These are phyloP conservation scores for Suhomyces coccinellae DNA, from an alignment of 1,139 yeast genomes.

Conservation along the genomic window DNA sequence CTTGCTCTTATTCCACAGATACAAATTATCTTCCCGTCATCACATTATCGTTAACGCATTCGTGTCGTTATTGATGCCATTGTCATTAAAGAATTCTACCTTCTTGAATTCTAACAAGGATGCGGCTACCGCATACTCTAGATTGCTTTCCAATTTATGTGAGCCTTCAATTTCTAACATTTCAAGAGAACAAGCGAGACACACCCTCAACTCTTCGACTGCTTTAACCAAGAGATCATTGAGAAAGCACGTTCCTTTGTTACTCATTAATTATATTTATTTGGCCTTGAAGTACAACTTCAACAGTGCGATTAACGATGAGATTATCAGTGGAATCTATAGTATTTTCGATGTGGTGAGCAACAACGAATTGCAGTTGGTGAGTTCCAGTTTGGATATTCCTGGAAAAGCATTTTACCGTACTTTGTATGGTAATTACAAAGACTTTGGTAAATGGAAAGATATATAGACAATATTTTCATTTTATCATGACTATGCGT, in stretches of 20 bases:
- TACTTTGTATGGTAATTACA: conserved; percentile 69
- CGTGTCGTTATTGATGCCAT: conserved; percentile 47
- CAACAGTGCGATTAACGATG: conserved; percentile 47
- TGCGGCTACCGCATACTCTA: conserved; percentile 50
- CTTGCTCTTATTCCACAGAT: conserved; percentile 66
- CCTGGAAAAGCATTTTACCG: conserved; percentile 71
- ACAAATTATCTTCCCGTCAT: conserved; percentile 67
- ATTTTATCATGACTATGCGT: background rate
- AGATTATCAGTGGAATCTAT: conserved; percentile 57
- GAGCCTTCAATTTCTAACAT: conserved; percentile 52
- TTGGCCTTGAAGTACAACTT: conserved; percentile 54
- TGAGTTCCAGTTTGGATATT: conserved; percentile 69
- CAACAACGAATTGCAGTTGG: conserved; percentile 58
- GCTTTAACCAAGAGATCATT: conserved; percentile 57
- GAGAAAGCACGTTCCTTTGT: conserved; percentile 61
- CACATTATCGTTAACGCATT: conserved; percentile 59
- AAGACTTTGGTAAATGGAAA: conserved; percentile 81
- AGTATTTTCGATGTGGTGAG: conserved; percentile 71
- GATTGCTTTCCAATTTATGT: conserved; percentile 68
- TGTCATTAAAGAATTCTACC: conserved; percentile 30
- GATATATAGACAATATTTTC: conserved; percentile 32
- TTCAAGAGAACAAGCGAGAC: conserved; percentile 20
- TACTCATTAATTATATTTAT: conserved; percentile 58
- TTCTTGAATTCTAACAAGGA: conserved; percentile 22
- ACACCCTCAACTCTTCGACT: conserved; percentile 55